Conservation (phyloP, 768 basidiomycete species). For the Mycena vitilis region DNA sequence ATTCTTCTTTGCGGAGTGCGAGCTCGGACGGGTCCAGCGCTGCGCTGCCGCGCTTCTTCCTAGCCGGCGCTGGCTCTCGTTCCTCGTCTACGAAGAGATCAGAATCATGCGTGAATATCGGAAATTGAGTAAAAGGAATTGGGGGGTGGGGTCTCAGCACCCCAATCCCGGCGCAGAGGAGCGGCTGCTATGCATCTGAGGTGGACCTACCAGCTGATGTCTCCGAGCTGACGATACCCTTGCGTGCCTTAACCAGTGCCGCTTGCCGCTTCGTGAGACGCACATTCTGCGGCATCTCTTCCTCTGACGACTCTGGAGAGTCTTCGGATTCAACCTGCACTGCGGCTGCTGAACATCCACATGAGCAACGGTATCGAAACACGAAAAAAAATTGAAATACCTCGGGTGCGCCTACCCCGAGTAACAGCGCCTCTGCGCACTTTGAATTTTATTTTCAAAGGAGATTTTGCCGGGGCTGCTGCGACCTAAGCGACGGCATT, state of each 20-base stretch:
- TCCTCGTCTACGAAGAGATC: conserved; percentile 15
- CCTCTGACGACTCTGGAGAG: conserved; percentile 24
- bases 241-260: conserved; percentile 34
- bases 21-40: conserved; percentile 56
- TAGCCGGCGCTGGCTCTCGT: conserved; percentile 14
- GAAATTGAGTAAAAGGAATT: not conserved
- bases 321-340: conserved; percentile 31
- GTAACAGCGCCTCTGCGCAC: conserved; percentile 21
- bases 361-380: not conserved
- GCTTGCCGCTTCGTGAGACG: conserved; percentile 36
- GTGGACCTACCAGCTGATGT: conserved; percentile 27
- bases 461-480: conserved; percentile 8
- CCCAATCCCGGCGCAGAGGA: not conserved
- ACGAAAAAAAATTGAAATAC: not conserved
- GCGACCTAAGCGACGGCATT: conserved; percentile 5
- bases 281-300: conserved; percentile 35
- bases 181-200: not conserved
- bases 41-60: conserved; percentile 5
- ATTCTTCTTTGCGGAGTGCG: conserved; percentile 81
- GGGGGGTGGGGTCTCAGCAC: not conserved
- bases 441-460: conserved; percentile 36
- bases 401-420: conserved; percentile 27
- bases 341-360: conserved; percentile 1
- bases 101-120: conserved; percentile 4
- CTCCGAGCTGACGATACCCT: conserved; percentile 24